Evolutionary conservation across 768 basidiomycete species (phyloP).

Genomic region (Xanthoconium stramineum): DNA sequence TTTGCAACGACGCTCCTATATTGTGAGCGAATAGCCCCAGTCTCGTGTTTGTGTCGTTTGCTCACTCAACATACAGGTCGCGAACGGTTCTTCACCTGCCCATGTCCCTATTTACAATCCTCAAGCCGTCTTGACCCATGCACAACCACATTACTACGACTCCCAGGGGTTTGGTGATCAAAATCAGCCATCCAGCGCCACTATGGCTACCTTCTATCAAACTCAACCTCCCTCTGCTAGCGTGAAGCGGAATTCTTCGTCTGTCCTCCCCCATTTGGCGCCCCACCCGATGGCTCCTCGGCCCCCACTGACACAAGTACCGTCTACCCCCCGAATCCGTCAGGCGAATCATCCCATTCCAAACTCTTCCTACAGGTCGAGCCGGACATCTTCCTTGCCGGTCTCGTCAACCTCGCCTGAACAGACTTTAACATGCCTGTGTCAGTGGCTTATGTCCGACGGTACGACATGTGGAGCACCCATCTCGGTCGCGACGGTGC

Average conservation of each 20-base stretch:
- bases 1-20: neutral
- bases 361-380: neutral
- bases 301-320: too few relatives aligned
- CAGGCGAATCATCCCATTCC: neutral
- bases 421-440: neutral
- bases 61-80: constrained; percentile 1
- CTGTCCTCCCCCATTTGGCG: neutral
- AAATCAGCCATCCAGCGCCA: neutral
- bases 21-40: neutral
- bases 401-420: neutral
- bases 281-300: neutral
- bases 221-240: too few relatives aligned
- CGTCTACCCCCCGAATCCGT: neutral
- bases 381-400: constrained; percentile 1
- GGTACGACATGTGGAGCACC: neutral
- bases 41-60: neutral
- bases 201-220: neutral
- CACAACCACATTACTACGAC: neutral
- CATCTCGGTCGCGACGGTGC: neutral
- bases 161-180: neutral
- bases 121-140: too few relatives aligned
- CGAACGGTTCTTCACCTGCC: neutral
- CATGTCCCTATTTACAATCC: too few relatives aligned
- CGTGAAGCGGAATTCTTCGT: neutral
- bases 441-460: constrained; percentile 7